Base-by-base conservation (phyloP, 2,329 filamentous ascomycete genomes). In the Pezicula carpinea region DNA sequence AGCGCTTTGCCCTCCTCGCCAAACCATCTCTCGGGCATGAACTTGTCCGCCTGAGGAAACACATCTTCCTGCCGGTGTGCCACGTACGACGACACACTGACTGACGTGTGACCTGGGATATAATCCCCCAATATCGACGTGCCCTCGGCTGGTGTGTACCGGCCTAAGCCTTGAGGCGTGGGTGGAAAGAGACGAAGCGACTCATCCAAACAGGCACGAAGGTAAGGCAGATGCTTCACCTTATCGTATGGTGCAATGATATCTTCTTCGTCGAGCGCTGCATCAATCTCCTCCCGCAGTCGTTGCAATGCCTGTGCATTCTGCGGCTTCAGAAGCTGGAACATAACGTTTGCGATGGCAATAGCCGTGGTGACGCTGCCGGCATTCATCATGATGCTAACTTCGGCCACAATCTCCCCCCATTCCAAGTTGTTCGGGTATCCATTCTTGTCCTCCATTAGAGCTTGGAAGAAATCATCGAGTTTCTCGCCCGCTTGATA, bases 361-460 rank as follows among this genome's bases (percentile, higher is more conserved):
- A 76, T 73, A 47, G 68, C 73, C 7, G 73, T 77, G 6, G 69
- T 77, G 17, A 67, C 70, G 13, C 64, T 67, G n/a, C 73, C 74
- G 1, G 74, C 74, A 51, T 68, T 62, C 66, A 57, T 70, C 69
- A 80, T 79, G 57, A 73, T 76, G 38, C 60, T 67, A 19, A 77
- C 65, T 54, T 82, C 77, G 11, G 77, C 76, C 0, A 77, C 70
- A 6, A 81, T 73, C 59, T 83, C 79, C 19, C 78, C 77, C 69
- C 69, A 77, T 49, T 79, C 74, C 1, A 82, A 69, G 32, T 69
- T 61, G 32, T 65, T 64, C 1, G 68, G 61, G 3, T 61, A 59
- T 14, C 64, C 70, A 15, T 68, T 64, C 44, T 66, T 70, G 42
- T 71, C 66, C 8, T 72, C 73, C 73, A 82, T 77, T 5, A 82